Base-by-base conservation (phyloP, 257 asterid species). In the Petunia axillaris region DNA sequence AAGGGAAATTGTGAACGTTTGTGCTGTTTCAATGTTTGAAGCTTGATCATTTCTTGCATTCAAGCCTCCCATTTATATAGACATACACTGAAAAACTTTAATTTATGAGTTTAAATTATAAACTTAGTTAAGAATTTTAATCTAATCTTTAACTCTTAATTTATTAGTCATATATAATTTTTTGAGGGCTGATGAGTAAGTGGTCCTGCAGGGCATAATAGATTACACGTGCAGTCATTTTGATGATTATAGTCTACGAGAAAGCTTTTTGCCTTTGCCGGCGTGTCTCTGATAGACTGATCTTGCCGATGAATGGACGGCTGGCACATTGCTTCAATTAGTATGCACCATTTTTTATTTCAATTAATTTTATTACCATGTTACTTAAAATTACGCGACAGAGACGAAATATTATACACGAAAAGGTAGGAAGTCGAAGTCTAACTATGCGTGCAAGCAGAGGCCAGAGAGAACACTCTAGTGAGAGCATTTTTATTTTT, bases 1-100 rank as follows among this genome's bases (percentile, higher is more conserved):
- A 88, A 91, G 91, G 87, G 82, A 16, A 84, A 79, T 55, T 83
- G 63, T 87, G 90, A 87, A 83, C 79, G 90, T 9, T 86, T 86
- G 79, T 85, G 85, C 44, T 62, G 67, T 82, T 74, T 83, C 85
- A 41, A 2, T 46, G 59, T 48, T 25, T 4, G 48, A 71, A 71
- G 60, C 3, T 37, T 58, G 74, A 86, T 87, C 84, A 89, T 91
- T 87, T 88, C 91, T 75, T 13, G 82, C 35, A 50, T 48, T 86
- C 88, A 86, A 85, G 91, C 88, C 84, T 76, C 62, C 70, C 75
- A 46, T 46, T 64, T 85, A 85, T 83, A 86, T 64, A 15, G 9
- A 14, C n/a, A 15, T 54, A 5, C 4, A 48, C 10, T 37, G 5
- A 8, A 37, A 0, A 37, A 10, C 16, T 1, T 63, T 9, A 10